Conservation (phyloP, 2,329 filamentous ascomycete genomes). For the Aspergillus sclerotialis region DNA sequence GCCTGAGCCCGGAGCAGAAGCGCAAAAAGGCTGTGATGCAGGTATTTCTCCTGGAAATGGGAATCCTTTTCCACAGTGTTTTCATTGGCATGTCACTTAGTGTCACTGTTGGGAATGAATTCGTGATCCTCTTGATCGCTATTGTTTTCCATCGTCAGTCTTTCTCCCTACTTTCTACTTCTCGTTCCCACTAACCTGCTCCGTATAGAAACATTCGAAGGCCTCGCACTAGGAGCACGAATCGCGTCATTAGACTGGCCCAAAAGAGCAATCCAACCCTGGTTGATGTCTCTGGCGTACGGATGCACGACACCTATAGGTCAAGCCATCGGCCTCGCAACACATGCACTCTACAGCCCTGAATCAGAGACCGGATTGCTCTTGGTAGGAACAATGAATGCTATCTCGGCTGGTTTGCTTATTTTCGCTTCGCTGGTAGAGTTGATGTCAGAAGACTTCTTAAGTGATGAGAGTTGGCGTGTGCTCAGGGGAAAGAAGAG, state of each 20-base stretch:
- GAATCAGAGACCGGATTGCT: conserved; percentile 64
- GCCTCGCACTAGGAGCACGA: conserved; percentile 26
- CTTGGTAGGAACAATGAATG: conserved; percentile 76
- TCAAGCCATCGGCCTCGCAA: conserved; percentile 69
- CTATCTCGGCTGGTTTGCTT: conserved; percentile 68
- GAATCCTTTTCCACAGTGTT: conserved; percentile 71
- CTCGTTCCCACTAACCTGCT: neutral
- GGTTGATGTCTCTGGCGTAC: conserved; percentile 74
- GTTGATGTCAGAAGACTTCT: conserved; percentile 69
- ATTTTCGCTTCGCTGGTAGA: conserved; percentile 73
- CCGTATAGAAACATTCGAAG: conserved; percentile 27
- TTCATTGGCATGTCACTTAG: conserved; percentile 33
- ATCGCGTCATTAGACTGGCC: conserved; percentile 26
- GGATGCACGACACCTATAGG: conserved; percentile 66
- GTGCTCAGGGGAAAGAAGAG: conserved; percentile 56
- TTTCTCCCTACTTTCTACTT: neutral
- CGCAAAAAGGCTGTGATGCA: conserved; percentile 62
- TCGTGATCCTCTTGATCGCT: conserved; percentile 27
- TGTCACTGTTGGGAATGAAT: conserved; percentile 26
- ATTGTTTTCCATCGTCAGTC: conserved; percentile 31
- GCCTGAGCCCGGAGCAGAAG: conserved; percentile 27
- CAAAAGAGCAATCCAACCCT: conserved; percentile 30
- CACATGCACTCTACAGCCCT: conserved; percentile 69
- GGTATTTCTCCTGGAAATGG: conserved; percentile 67
- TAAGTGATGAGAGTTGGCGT: conserved; percentile 67